phyloP scores from a whole-genome alignment of 1,139 yeast species.

The Scheffersomyces insectosa region DNA sequence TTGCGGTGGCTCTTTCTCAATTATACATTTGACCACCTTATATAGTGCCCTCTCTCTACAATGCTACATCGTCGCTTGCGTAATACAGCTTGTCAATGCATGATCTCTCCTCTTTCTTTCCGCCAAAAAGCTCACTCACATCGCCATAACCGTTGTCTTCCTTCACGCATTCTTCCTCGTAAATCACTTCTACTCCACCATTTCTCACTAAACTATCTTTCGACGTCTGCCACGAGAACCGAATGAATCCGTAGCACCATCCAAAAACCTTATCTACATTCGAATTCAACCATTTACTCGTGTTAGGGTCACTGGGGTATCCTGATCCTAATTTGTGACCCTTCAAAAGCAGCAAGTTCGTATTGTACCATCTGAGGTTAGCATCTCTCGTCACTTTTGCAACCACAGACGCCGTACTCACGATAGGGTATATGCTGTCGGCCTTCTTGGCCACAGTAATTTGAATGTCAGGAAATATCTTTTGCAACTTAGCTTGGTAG shows the following conservation, averaged over 20 bases:
- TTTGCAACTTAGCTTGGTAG: conserved; percentile 74
- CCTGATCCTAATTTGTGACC: conserved; percentile 74
- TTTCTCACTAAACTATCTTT: conserved; percentile 63
- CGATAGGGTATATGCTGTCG: conserved; percentile 90
- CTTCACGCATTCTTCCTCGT: conserved; percentile 39
- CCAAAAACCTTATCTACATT: conserved; percentile 78
- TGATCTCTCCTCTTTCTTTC: conserved; percentile 3
- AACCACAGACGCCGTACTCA: conserved; percentile 93
- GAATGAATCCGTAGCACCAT: conserved; percentile 71
- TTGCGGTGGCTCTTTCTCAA: no score
- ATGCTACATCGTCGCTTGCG: not conserved
- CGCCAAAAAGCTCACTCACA: conserved; percentile 28
- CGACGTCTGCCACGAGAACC: conserved; percentile 96
- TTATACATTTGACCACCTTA: no score
- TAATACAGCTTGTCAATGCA: not conserved
- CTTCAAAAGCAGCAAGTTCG: conserved; percentile 19
- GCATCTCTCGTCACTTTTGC: conserved; percentile 95
- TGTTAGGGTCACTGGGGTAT: conserved; percentile 90
- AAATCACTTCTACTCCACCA: conserved; percentile 44
- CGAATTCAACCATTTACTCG: conserved; percentile 66
- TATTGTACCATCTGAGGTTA: conserved; percentile 46
- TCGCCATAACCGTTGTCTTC: conserved; percentile 32
- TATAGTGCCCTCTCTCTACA: no score
- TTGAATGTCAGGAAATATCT: conserved; percentile 66
- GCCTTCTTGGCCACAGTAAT: conserved; percentile 95